Evolutionary conservation across 1,284 basidiomycete species (phyloP), one percentile per base, ranked within the genome.

Genomic region (Laetiporus sulphureus): DNA sequence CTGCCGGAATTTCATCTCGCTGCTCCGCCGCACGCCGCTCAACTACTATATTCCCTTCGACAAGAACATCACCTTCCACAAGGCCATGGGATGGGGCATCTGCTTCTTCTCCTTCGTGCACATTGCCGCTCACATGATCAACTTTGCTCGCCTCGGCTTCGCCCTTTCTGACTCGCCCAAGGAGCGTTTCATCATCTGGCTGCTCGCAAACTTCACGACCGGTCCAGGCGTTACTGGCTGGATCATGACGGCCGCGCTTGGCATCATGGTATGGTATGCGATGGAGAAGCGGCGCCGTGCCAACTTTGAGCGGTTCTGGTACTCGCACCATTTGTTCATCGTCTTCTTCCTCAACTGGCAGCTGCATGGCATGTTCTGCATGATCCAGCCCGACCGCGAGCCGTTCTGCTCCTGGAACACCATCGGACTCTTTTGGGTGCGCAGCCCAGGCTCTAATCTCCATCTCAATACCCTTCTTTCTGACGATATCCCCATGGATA

Each of bases 311-410:
- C 64, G 74, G 54, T 94, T 94, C 69, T 93, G 89, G 87, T 93
- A 91, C 65, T 75, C 79, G 12, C 88, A 91, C 61, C 89, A 91
- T 61, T 71, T 95, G 39, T 92, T 91, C 69, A 78, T 93, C 55
- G 59, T 89, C 48, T 92, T 92, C 73, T 95, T 95, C 70, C 74
- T 90, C 60, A 69, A 72, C 55, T 94, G 91, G 91, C 91, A 94
- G 62, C 69, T 93, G 27, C 91, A 94, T 59, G 91, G 91, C 41
- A 87, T 93, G 85, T 92, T 91, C 75, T 93, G 90, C 63, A 90
- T 89, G 86, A 88, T 91, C 64, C 67, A 90, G 66, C 90, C 91
- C n/a, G 89, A 93, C 62, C 71, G 84, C 40, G 74, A 84, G 0
- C 90, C 88, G 0, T 91, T 75, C 65, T 95, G 91, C 66, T 88